Evolutionary conservation across 2,329 filamentous ascomycete genomes (phyloP), one percentile per base, ranked within the genome.

Genomic region (Sporothrix pallida): DNA sequence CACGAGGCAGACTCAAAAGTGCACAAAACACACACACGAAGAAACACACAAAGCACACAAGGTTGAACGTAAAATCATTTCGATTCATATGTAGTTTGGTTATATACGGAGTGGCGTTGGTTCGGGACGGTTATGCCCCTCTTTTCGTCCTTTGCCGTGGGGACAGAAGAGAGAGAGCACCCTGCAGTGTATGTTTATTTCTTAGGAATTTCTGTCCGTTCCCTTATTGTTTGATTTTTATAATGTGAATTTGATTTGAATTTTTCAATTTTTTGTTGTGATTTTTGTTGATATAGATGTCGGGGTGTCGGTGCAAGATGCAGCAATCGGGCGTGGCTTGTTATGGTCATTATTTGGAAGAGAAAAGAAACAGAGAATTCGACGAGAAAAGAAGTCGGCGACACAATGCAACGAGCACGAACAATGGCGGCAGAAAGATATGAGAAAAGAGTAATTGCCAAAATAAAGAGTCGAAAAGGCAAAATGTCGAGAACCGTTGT

Each of bases 91-190:
- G 58, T 67, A 56, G n/a, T 70, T 65, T 71, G 20, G 44, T 31
- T 72, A 72, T 72, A 72, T 72, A 72, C 71, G 60, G 48, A 72
- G 71, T 72, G 71, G 71, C 71, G 71, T 72, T 63, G 71, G 58
- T 72, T 67, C 48, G 48, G 60, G 58, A 67, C 60, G 71, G 71
- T 37, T 67, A 50, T 56, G 9, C 23, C 20, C 46, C 52, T 70
- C 52, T 26, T n/a, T 23, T 68, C 23, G 31, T 15, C 26, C 52
- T 15, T 46, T 52, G 23, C 26, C 17, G 31, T n/a, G 9, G n/a
- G 20, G 17, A 20, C 15, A 37, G 37, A 26, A 52, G 12, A 70
- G 31, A 70, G 52, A 70, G 12, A 12, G 48, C n/a, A 72, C 46
- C 56, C 70, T 31, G 70, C 70, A 71, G 70, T 70, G 68, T 60